Base-by-base conservation (phyloP, 306 rosid genomes). In the Casuarina equisetifolia region DNA sequence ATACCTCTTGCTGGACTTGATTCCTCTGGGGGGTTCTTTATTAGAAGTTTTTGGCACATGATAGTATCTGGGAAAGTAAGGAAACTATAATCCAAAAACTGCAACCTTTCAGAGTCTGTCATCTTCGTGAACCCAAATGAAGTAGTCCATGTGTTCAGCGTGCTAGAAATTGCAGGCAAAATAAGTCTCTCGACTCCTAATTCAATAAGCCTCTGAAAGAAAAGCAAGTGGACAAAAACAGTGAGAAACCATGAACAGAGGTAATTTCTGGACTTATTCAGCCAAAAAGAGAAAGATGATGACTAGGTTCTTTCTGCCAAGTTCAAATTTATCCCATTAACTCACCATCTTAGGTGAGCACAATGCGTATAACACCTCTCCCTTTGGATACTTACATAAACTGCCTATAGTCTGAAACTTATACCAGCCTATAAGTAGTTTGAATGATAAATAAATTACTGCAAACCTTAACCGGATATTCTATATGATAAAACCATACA, bases 111-210 rank as follows among this genome's bases (percentile, higher is more conserved):
- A 9, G 74, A 59, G 72, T 59, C 70, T 39, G 89, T 87, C 93
- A 95, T 92, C 82, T 74, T 76, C 55, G 86, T 72, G 80, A 92
- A 92, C 61, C 95, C 96, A 78, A 95, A 92, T 76, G 96, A 78
- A 67, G 82, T 54, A 0, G 93, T 91, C 97, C 98, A 91, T 3
- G 98, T 86, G 42, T 84, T 90, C 45, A 92, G 85, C 81, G 89
- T 91, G 52, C 89, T 85, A 19, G 91, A 90, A 70, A 86, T 87
- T 15, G 98, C 93, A 7, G 98, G 97, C 89, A 95, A 87, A 82
- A 95, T 85, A 62, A 95, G 85, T 54, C 92, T 86, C 85, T 95
- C 91, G 67, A 91, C 97, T 79, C 90, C 97, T 72, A 92, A 74
- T 74, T 87, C 88, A 85, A 20, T 68, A 74, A 95, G 97, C 80